These are phyloP conservation scores for Panicum miliaceum DNA, from an alignment of 176 grass and related monocot genomes.

Conservation along the genomic window DNA sequence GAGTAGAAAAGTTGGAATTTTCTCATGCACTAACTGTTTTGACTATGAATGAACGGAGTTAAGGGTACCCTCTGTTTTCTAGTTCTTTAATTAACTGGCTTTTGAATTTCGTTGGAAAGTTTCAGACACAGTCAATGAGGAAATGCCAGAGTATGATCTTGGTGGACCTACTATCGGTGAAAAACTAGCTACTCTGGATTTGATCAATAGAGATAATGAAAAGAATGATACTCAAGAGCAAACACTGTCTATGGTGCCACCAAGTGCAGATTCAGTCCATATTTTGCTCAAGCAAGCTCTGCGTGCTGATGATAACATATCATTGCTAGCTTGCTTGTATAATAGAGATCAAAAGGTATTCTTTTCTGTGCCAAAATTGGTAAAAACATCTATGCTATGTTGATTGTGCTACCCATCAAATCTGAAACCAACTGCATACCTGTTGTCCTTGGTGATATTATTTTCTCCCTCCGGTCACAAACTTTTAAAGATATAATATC, in stretches of 20 bases:
- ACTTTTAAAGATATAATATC: background rate
- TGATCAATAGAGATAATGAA: slow-evolving; percentile 47
- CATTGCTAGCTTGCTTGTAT: slow-evolving; percentile 76
- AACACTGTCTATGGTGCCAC: slow-evolving; percentile 53
- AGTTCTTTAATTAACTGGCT: background rate
- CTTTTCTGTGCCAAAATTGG: slow-evolving; percentile 28
- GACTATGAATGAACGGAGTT: slow-evolving; percentile 11
- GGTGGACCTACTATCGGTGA: slow-evolving; percentile 88
- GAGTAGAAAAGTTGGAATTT: background rate
- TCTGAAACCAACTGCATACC: background rate
- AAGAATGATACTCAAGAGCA: slow-evolving; percentile 46
- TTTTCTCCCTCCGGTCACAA: background rate
- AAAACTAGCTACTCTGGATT: slow-evolving; percentile 70
- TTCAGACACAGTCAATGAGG: slow-evolving; percentile 50
- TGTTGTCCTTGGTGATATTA: background rate
- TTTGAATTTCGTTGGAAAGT: slow-evolving; percentile 33
- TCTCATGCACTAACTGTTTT: slow-evolving; percentile 1
- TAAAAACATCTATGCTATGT: slow-evolving; percentile 6
- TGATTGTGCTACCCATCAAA: background rate
- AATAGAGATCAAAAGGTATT: slow-evolving; percentile 84
- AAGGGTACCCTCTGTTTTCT: slow-evolving; percentile 6
- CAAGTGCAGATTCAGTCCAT: slow-evolving; percentile 91
- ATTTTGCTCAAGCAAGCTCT: slow-evolving; percentile 96
- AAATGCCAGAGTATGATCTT: slow-evolving; percentile 51
- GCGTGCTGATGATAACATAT: slow-evolving; percentile 74